Base-by-base conservation (phyloP, 2,329 filamentous ascomycete species). In the Phialophora verrucosa region DNA sequence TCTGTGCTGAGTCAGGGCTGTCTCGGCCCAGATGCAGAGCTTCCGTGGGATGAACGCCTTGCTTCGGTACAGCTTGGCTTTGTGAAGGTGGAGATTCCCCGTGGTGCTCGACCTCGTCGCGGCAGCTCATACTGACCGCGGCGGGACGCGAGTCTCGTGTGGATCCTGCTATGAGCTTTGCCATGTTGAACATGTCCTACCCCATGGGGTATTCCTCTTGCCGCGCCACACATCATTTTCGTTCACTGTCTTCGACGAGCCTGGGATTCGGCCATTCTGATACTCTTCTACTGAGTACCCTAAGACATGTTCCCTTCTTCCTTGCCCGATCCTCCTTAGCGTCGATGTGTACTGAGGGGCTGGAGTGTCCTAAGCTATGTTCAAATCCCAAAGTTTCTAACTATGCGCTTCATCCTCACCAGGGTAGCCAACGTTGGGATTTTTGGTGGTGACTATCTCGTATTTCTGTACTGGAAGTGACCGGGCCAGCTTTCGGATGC, bases 31-130 rank as follows among this genome's bases (percentile, higher is more conserved):
- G 35, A 78, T 74, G 72, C 66, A 69, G 29, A 58, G 49, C 6
- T 75, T 84, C 29, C 82, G 81, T 62, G 83, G 84, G 73, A 77
- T 84, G 70, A 78, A 80, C 25, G 81, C 83, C 0, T 77, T 84
- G 49, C 73, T 84, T 14, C 83, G 0, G 76, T 83, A 10, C 81
- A 79, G 5, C 82, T 83, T 63, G 81, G 74, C 66, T 84, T 81
- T 74, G 82, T 71, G 31, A 17, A 51, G 20, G 27, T 51, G 8
- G 8, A n/a, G 4, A 12, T 59, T 8, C 31, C n/a, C 25, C 6
- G 12, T 11, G 3, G 12, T 51, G 49, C 25, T 11, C n/a, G 7
- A 31, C 14, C 42, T 23, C 14, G 8, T 31, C 44, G 14, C 4
- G 1, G 23, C 10, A 25, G 14, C 17, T 59, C 27, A 35, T 44